phyloP scores from a whole-genome alignment of 2,329 filamentous ascomycete species.

The Colletotrichum sp. region DNA sequence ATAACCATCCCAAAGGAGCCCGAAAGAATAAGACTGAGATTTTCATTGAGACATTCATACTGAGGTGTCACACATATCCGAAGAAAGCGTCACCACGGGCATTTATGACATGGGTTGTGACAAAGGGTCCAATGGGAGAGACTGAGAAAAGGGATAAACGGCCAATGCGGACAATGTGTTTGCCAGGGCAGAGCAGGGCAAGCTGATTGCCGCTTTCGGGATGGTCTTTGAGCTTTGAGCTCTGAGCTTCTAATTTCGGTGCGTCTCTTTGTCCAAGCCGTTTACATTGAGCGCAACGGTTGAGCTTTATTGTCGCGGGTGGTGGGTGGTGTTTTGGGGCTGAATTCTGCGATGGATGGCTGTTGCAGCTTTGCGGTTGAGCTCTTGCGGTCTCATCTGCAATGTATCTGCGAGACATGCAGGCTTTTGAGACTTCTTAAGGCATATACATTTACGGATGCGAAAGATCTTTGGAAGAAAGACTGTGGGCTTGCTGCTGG shows the following conservation, averaged over 20 bases:
- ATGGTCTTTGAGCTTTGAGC: not conserved
- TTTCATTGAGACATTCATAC: not conserved
- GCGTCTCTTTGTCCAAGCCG: not conserved
- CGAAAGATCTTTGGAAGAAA: not conserved
- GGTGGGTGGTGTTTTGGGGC: not conserved
- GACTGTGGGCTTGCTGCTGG: not conserved
- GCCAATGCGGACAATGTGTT: conserved; percentile 11
- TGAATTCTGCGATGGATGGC: not conserved
- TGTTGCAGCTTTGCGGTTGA: not conserved
- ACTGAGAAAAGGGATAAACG: not conserved
- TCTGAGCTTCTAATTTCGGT: not conserved
- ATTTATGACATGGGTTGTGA: not conserved
- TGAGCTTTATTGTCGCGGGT: not conserved
- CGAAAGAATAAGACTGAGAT: not conserved
- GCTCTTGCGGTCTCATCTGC: not conserved
- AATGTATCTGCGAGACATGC: not conserved
- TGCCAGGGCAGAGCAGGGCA: not conserved
- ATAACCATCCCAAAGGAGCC: not conserved
- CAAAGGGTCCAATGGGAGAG: not conserved
- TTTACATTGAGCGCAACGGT: not conserved
- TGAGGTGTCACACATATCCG: not conserved
- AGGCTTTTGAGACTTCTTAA: not conserved
- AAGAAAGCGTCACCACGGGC: not conserved
- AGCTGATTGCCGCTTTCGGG: not conserved
- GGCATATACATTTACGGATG: not conserved